These are phyloP conservation scores for Paramyrothecium sp. DNA, from an alignment of 2,329 filamentous ascomycete genomes.

Conservation along the genomic window DNA sequence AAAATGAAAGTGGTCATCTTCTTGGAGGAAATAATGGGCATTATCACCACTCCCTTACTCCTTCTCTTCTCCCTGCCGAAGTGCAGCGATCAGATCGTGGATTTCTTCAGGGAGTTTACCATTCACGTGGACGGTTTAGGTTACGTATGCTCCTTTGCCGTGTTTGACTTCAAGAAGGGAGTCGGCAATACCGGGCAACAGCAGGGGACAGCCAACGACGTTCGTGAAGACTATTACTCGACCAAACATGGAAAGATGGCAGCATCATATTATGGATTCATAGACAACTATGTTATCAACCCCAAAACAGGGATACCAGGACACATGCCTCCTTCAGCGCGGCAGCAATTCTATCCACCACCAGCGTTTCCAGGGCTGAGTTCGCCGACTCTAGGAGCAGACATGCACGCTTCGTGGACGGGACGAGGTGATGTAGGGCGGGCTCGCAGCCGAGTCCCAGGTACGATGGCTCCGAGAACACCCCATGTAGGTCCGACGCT, in stretches of 20 bases:
- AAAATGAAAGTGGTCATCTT: conserved; percentile 92
- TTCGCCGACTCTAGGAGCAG: conserved; percentile 56
- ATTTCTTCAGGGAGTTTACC: conserved; percentile 98
- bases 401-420: conserved; percentile 49
- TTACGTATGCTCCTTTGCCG: conserved; percentile 94
- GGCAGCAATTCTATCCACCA: conserved; percentile 67
- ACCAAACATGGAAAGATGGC: conserved; percentile 98
- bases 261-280: conserved; percentile 92
- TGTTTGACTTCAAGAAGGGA: conserved; percentile 93
- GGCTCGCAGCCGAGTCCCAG: conserved; percentile 37
- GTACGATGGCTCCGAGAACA: conserved; percentile 20
- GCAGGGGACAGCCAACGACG: conserved; percentile 49
- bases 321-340: conserved; percentile 53
- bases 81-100: conserved; percentile 88
- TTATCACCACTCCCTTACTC: conserved; percentile 87
- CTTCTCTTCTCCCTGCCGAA: conserved; percentile 83
- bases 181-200: conserved; percentile 43
- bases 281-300: conserved; percentile 85
- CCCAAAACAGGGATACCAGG: conserved; percentile 65
- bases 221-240: conserved; percentile 88
- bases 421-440: conserved; percentile 44
- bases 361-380: conserved; percentile 72
- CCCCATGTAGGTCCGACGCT: conserved; percentile 34
- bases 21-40: conserved; percentile 85
- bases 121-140: conserved; percentile 95